Evolutionary conservation across 1,284 basidiomycete species (phyloP), one percentile per base, ranked within the genome.

Genomic region (Apiotrichum montevideense): DNA sequence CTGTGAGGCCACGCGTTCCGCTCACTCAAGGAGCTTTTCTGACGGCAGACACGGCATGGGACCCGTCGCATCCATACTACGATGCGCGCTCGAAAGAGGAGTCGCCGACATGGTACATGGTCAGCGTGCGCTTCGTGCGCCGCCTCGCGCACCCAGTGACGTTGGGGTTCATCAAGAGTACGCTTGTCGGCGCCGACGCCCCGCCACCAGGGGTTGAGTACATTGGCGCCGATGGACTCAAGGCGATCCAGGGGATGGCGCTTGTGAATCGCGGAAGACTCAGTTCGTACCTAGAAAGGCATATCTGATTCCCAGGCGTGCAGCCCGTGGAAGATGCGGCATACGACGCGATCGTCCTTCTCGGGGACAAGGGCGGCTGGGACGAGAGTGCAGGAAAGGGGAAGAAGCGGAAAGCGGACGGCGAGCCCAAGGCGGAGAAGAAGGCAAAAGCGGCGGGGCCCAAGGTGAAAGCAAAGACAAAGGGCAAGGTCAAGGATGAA

Each of bases 91-190:
- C 90, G 0, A 80, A 87, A 53, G 67, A 84, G 66, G 80, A 82
- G 1, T 79, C 83, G 8, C 94, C 94, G 1, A 90, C 84, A 66
- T 98, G 95, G 95, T 95, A 82, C 79, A 95, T 97, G 75, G 73
- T 93, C 51, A 87, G 91, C 66, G 81, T 91, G 39, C 81, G 80
- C 35, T 93, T 94, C 72, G 70, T 76, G n/a, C 75, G 81, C 7
- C 84, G 87, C 34, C 80, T 89, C 6, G 64, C 73, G 8, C 79
- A 94, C 75, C 88, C 91, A 60, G 83, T 97, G 3, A 87, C 93
- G 0, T 79, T 97, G 5, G 80, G 85, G 2, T 77, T 94, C 1
- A 79, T 97, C 54, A 85, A 87, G 53, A 21, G 21, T 21, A 77
- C 80, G 42, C 82, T 95, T 40, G 83, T 85, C 0, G 67, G 69